Evolutionary conservation across 2,329 filamentous ascomycete genomes (phyloP), one percentile per base, ranked within the genome.

Genomic region (Ilyonectria destructans): DNA sequence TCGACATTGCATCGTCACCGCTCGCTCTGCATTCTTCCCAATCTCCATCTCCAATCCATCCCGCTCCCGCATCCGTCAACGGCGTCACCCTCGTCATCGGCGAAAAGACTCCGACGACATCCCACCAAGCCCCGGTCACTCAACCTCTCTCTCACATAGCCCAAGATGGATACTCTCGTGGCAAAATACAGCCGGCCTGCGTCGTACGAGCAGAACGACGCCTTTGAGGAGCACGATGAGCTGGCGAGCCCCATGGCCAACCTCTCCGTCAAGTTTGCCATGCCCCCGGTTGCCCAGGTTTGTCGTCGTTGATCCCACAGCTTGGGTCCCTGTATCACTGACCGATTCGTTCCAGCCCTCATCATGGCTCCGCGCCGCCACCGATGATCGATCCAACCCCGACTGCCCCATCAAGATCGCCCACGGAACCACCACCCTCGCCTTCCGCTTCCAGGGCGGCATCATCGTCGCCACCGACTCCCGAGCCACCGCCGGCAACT

Each of bases 401-500:
- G 91, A 93, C 84, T 98, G 95, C 84, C 96, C 96, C 76, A 99
- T 99, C 89, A 99, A 99, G 89, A 95, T 99, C 78, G 96, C 96
- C 72, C 96, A 99, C 90, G 96, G 96, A 80, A 99, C 96, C 69
- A 99, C 96, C 67, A 99, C 96, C 59, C 91, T 99, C 70, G 96
- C 95, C 71, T 99, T 99, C 89, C 92, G 96, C 81, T 99, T 98
- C 89, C 91, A 98, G 85, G 95, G 95, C 78, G 96, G 96, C 80
- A 98, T 99, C 85, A 97, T 99, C 80, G 96, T 99, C 59, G 96
- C 96, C 62, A 99, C 96, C 67, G 96, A 99, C 85, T 99, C 96
- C 68, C 91, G 96, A 85, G 96, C 96, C 68, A 97, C 96, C 55
- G 96, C 96, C 33, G 96, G 96, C 79, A 97, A 96, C 89, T 99